These are phyloP conservation scores for Whalleya microplaca DNA, from an alignment of 2,329 filamentous ascomycete species.

Conservation along the genomic window DNA sequence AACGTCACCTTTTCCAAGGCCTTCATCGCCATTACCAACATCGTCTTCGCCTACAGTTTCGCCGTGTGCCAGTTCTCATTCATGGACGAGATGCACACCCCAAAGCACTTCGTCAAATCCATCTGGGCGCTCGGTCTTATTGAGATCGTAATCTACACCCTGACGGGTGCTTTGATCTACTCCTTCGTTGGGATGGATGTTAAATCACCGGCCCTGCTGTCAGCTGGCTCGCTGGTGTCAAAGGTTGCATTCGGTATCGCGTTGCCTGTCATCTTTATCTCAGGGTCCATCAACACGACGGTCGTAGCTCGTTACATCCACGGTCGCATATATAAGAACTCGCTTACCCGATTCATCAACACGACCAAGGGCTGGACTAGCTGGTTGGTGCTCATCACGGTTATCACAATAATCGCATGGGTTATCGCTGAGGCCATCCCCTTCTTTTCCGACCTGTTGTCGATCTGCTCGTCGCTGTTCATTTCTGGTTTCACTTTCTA, in stretches of 20 bases:
- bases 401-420: conserved; percentile 67
- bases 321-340: conserved; percentile 38
- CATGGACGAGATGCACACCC: conserved; percentile 48
- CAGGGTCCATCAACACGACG: conserved; percentile 66
- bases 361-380: conserved; percentile 38
- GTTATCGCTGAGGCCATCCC: conserved; percentile 75
- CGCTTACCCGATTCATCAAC: conserved; percentile 39
- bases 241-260: conserved; percentile 67
- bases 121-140: conserved; percentile 58
- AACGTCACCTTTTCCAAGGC: conserved; percentile 48
- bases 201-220: conserved; percentile 63
- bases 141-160: conserved; percentile 61
- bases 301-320: conserved; percentile 49
- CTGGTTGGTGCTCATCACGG: conserved; percentile 63
- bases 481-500: conserved; percentile 51
- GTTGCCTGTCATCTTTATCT: conserved; percentile 66
- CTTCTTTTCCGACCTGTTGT: conserved; percentile 71
- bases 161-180: conserved; percentile 66
- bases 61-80: conserved; percentile 43
- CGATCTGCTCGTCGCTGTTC: conserved; percentile 54
- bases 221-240: conserved; percentile 54
- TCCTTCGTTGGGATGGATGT: conserved; percentile 61
- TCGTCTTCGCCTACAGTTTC: conserved; percentile 63
- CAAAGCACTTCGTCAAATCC: conserved; percentile 40
- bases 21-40: conserved; percentile 61